A percentile compares a stretch with the other conserved stretches of the same genome.
Conservation (phyloP, 2,329 filamentous ascomycete species). For the Arachnomyces sp. region DNA sequence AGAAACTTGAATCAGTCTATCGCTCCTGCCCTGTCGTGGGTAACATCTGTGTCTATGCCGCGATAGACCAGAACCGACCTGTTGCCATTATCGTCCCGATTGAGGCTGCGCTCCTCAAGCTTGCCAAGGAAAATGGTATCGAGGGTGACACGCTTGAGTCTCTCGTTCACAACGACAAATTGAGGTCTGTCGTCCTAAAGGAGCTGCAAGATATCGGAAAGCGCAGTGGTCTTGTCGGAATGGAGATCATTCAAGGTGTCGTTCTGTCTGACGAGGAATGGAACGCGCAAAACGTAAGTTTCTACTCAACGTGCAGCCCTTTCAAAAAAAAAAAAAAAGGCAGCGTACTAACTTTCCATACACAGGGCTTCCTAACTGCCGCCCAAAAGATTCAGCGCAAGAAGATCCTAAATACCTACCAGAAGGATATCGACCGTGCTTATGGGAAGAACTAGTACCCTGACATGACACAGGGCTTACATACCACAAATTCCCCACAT, state of each 20-base stretch:
- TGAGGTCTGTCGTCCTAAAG: constrained; percentile 33
- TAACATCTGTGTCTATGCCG: constrained; percentile 52
- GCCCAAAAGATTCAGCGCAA: constrained; percentile 66
- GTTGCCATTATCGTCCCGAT: constrained; percentile 54
- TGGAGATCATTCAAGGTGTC: constrained; percentile 37
- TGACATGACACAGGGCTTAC: too few relatives aligned
- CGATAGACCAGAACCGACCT: constrained; percentile 44
- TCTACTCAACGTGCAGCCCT: neutral
- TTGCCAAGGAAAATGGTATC: constrained; percentile 46
- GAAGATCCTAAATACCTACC: constrained; percentile 54
- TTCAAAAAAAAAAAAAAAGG: too few relatives aligned
- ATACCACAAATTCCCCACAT: too few relatives aligned
- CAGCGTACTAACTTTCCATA: constrained; percentile 22
- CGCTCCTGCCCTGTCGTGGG: constrained; percentile 44
- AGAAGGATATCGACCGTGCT: constrained; percentile 53
- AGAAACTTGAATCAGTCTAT: constrained; percentile 58
- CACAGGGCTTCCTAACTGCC: constrained; percentile 56
- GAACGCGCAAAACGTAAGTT: constrained; percentile 35
- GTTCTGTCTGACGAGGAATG: constrained; percentile 39
- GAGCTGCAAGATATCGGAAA: constrained; percentile 32
- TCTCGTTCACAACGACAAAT: constrained; percentile 30
- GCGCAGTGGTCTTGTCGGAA: constrained; percentile 28
- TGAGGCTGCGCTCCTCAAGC: constrained; percentile 53
- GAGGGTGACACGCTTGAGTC: constrained; percentile 20
- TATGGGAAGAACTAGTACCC: constrained; percentile 46